phyloP scores from a whole-genome alignment of 2,329 filamentous ascomycete genomes.

The Sclerotiophoma versabilis region DNA sequence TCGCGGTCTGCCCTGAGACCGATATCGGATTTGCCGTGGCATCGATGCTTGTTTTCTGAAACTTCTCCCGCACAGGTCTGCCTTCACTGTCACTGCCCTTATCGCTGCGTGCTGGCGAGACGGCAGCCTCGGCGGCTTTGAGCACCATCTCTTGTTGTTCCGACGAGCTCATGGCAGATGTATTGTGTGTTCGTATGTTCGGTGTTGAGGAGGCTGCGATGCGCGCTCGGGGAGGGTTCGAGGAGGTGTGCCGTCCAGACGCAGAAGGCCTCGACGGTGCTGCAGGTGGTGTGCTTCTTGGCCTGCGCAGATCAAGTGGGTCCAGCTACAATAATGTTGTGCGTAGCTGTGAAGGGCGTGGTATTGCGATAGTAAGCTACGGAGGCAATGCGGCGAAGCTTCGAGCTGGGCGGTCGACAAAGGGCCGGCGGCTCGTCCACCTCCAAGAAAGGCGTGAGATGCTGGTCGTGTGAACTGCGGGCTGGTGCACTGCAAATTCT shows the following conservation, averaged over 20 bases:
- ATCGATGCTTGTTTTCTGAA: constrained; percentile 68
- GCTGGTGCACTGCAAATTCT: constrained; percentile 15
- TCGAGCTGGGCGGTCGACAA: background rate
- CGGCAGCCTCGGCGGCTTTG: constrained; percentile 15
- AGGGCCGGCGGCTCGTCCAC: background rate
- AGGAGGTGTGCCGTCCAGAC: background rate
- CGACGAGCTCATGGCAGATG: constrained; percentile 34
- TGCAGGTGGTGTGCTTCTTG: background rate
- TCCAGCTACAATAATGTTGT: constrained; percentile 6
- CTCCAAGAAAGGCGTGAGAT: background rate
- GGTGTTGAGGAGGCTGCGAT: constrained; percentile 6
- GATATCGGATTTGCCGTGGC: constrained; percentile 31
- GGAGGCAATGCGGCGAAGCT: constrained; percentile 7
- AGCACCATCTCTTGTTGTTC: constrained; percentile 29
- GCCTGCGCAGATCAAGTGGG: background rate
- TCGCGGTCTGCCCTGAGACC: constrained; percentile 31
- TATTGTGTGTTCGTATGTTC: constrained; percentile 6
- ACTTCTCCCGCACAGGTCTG: constrained; percentile 65
- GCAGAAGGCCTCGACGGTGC: background rate
- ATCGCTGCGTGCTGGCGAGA: constrained; percentile 49
- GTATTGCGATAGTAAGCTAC: background rate
- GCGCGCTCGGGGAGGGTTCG: constrained; percentile 8
- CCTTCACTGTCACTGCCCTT: constrained; percentile 58
- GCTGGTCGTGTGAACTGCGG: background rate
- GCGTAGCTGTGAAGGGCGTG: constrained; percentile 3